Percentiles rank a stretch among this genome's conserved stretches.
Conservation (phyloP, 2,329 filamentous ascomycete species). For the Diaporthe sp. region DNA sequence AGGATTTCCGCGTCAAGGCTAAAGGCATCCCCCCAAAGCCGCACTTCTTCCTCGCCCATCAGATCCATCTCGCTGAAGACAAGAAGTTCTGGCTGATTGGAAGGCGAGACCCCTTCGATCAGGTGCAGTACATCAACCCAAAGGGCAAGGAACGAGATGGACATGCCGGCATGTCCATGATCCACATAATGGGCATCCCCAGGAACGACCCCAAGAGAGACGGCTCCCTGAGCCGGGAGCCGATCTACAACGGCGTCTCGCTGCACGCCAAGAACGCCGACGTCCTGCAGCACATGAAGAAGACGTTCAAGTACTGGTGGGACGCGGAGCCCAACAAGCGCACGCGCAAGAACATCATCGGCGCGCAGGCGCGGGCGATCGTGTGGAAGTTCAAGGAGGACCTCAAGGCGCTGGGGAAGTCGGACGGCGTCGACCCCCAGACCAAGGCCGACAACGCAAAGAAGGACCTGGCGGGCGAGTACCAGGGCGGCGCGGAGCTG, state of each 20-base stretch:
- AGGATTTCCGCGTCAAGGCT: slow-evolving; percentile 21
- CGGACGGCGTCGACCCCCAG: slow-evolving; percentile 11
- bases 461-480: not conserved
- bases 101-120: slow-evolving; percentile 19
- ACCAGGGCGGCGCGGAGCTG: not conserved
- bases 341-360: slow-evolving; percentile 27
- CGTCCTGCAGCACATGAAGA: slow-evolving; percentile 26
- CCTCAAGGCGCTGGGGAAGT: slow-evolving; percentile 10
- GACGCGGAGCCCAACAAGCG: slow-evolving; percentile 13
- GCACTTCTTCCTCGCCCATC: slow-evolving; percentile 20
- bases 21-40: slow-evolving; percentile 8
- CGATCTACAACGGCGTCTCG: slow-evolving; percentile 23
- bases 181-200: slow-evolving; percentile 20
- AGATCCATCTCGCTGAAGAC: slow-evolving; percentile 28
- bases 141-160: slow-evolving; percentile 12
- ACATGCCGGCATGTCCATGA: slow-evolving; percentile 23
- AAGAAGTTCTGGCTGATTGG: slow-evolving; percentile 22
- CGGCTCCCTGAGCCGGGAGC: slow-evolving; percentile 14
- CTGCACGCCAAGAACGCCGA: slow-evolving; percentile 19
- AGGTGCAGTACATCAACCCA: slow-evolving; percentile 25
- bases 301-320: slow-evolving; percentile 22
- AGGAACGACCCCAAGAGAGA: slow-evolving; percentile 20
- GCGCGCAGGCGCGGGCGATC: slow-evolving; percentile 16
- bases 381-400: slow-evolving; percentile 21
- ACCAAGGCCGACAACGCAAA: slow-evolving; percentile 7